A percentile compares a stretch with the other conserved stretches of the same genome.
These are phyloP conservation scores for Beauveria caledonica DNA, from an alignment of 2,329 filamentous ascomycete genomes.

Conservation along the genomic window DNA sequence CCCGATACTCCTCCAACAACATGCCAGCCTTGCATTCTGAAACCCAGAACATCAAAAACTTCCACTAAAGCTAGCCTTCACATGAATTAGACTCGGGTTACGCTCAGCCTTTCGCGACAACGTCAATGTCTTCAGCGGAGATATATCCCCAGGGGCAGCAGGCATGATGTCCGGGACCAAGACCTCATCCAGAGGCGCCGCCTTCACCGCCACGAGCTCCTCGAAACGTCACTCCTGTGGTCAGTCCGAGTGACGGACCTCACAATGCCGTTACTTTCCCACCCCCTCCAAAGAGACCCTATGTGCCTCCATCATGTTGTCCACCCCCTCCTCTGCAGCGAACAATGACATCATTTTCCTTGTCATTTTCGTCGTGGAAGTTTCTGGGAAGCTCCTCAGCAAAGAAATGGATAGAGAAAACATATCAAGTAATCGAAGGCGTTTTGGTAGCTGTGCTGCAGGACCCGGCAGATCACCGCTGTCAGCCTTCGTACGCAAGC, in stretches of 20 bases:
- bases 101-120: not conserved
- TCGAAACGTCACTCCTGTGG: not conserved
- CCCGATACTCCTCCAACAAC: not conserved
- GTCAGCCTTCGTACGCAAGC: not conserved
- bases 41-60: not conserved
- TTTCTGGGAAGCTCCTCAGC: slow-evolving; percentile 27
- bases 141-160: not conserved
- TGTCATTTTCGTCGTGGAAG: slow-evolving; percentile 10
- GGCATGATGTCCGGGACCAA: not conserved
- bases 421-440: slow-evolving; percentile 26
- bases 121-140: not conserved
- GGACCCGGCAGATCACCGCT: not conserved
- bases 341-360: not conserved
- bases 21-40: not conserved
- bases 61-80: not conserved
- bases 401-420: slow-evolving; percentile 28
- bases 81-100: not conserved
- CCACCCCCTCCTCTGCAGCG: not conserved
- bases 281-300: not conserved
- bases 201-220: not conserved
- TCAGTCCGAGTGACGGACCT: not conserved
- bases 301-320: not conserved
- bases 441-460: slow-evolving; percentile 25
- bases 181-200: not conserved
- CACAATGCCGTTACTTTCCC: not conserved